Base-by-base conservation (phyloP, 2,329 filamentous ascomycete genomes). In the Clonostachys sp. region DNA sequence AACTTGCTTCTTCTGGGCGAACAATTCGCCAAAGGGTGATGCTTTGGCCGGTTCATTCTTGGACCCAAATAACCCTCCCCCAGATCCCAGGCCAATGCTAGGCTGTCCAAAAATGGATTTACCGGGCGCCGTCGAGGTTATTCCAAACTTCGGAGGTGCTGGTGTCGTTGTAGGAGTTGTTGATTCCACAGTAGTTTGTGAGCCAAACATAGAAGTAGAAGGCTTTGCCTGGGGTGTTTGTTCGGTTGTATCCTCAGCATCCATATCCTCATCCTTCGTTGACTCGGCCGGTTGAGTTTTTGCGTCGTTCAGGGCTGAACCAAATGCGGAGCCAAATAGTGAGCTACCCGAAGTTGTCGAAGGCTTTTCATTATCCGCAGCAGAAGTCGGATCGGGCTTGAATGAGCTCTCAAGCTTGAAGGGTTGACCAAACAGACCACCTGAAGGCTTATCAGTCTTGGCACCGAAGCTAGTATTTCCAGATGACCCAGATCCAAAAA, bases 381-480 rank as follows among this genome's bases (percentile, higher is more conserved):
- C 82, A 1, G 78, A 73, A 41, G 75, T 73, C 6, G 78, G 75
- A 53, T 88, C 84, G 9, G 75, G 73, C 57, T 83, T 81, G 67
- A 89, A 90, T 2, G 80, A 83, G 33, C 81, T 84, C 38, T 78
- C 77, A 14, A 89, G 70, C 55, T 86, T 85, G 66, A 89, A 89
- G 1, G 79, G 75, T 14, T 70, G 65, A 24, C 72, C 74, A 57
- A 80, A 77, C 8, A 51, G 61, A 45, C 48, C 56, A 61, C 64
- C 34, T 47, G 60, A 35, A 43, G 64, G 48, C 34, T 64, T 61
- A 16, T 60, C 57, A 16, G 61, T 48, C 45, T 61, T 51, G 44
- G 43, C 33, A 9, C 42, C 42, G 41, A 58, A 55, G 6, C 55
- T 44, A 36, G 55, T 52, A 52, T 48, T 42, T 34, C 42, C 36